A percentile compares a stretch with the other conserved stretches of the same genome.
phyloP scores from a whole-genome alignment of 108 stramenopile genomes.

The Craspedostauros australis region DNA sequence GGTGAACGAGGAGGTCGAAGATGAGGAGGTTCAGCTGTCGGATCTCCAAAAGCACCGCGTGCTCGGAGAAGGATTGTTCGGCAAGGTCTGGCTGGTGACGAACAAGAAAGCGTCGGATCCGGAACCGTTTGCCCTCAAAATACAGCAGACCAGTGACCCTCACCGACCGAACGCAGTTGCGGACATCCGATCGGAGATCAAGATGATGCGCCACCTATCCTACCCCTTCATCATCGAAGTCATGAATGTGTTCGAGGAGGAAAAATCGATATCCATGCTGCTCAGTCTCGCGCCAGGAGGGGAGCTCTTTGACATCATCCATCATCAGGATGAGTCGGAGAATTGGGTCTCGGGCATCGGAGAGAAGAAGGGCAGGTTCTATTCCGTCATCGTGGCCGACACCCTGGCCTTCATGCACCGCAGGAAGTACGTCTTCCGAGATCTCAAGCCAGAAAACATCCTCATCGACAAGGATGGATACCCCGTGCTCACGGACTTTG shows the following conservation, averaged over 20 bases:
- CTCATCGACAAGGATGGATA: slow-evolving; percentile 64
- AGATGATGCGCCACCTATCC: slow-evolving; percentile 35
- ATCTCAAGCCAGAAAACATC: slow-evolving; percentile 81
- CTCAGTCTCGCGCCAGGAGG: slow-evolving; percentile 49
- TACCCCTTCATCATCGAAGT: slow-evolving; percentile 59
- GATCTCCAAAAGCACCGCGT: slow-evolving; percentile 58
- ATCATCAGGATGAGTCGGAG: slow-evolving; percentile 16
- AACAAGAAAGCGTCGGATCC: slow-evolving; percentile 18
- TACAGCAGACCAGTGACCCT: slow-evolving; percentile 34
- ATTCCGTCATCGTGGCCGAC: slow-evolving; percentile 16
- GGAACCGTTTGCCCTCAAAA: slow-evolving; percentile 74
- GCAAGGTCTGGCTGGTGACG: slow-evolving; percentile 70
- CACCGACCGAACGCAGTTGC: slow-evolving; percentile 40
- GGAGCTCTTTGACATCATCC: slow-evolving; percentile 56
- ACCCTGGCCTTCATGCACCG: slow-evolving; percentile 55
- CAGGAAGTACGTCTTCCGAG: slow-evolving; percentile 77
- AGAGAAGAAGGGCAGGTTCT: slow-evolving; percentile 22
- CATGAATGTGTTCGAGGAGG: slow-evolving; percentile 40
- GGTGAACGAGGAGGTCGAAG: background rate
- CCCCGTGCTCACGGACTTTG: slow-evolving; percentile 73
- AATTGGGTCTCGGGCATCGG: slow-evolving; percentile 33
- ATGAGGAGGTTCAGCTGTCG: slow-evolving; percentile 23
- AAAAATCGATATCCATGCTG: slow-evolving; percentile 40
- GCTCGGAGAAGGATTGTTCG: slow-evolving; percentile 81
- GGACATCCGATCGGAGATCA: slow-evolving; percentile 48